Evolutionary conservation across 108 stramenopile genomes (phyloP).

Genomic region (Cyclostephanos tholiformis): DNA sequence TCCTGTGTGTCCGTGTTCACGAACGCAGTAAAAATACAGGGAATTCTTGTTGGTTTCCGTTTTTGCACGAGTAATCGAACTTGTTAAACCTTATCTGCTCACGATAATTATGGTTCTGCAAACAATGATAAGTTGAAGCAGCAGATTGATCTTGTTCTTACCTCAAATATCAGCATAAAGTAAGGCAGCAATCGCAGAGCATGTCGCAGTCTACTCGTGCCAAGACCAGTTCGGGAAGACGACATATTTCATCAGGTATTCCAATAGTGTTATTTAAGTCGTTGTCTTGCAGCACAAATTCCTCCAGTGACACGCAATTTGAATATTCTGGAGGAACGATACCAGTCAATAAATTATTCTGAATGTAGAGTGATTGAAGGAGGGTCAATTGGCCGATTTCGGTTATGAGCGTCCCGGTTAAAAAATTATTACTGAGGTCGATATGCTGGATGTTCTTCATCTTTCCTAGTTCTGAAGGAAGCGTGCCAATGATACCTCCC

Average conservation of each 20-base stretch:
- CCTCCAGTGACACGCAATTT: constrained; percentile 28
- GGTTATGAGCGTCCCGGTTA: constrained; percentile 42
- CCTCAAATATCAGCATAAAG: constrained; percentile 12
- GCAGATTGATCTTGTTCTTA: background rate
- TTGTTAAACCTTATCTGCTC: no score
- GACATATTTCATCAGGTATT: constrained; percentile 39
- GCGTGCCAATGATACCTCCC: constrained; percentile 41
- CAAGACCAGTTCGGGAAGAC: constrained; percentile 33
- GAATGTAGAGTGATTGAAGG: constrained; percentile 39
- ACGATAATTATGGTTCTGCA: no score
- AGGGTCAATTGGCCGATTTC: constrained; percentile 45
- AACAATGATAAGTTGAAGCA: no score
- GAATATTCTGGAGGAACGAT: constrained; percentile 34
- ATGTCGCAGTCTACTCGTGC: constrained; percentile 39
- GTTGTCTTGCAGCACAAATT: constrained; percentile 40
- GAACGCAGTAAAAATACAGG: no score
- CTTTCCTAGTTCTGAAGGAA: constrained; percentile 38
- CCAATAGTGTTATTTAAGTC: constrained; percentile 26
- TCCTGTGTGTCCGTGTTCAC: no score
- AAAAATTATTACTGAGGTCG: constrained; percentile 33
- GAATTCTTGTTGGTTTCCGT: no score
- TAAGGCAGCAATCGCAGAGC: constrained; percentile 29
- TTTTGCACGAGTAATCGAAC: no score
- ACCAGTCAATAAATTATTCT: constrained; percentile 35
- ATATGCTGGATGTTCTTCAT: constrained; percentile 45